phyloP scores from a whole-genome alignment of 805 yeast species.

The Tetrapisispora taiwanensis region DNA sequence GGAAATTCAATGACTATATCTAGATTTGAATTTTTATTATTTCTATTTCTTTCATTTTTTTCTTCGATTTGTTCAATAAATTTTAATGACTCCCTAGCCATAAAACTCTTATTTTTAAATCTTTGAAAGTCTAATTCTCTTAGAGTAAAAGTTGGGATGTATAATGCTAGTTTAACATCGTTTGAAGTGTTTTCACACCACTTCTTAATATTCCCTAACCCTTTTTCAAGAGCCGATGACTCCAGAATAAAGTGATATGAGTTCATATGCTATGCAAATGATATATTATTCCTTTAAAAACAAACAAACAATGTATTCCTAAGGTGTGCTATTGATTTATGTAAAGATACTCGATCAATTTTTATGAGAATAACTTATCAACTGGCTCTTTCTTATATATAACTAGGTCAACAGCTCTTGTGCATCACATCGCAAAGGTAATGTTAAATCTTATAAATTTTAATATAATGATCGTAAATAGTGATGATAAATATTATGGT shows the following conservation, averaged over 20 bases:
- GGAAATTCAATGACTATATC: conserved; percentile 40
- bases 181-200: conserved; percentile 38
- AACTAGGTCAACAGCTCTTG: no score
- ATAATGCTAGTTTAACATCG: conserved; percentile 33
- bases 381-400: no score
- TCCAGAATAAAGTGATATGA: conserved; percentile 44
- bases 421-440: no score
- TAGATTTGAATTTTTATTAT: conserved; percentile 2
- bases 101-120: conserved; percentile 46
- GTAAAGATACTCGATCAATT: no score
- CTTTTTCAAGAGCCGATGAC: conserved; percentile 58
- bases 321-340: no score
- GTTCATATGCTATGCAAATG: conserved; percentile 4
- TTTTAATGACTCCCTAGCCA: conserved; percentile 54
- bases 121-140: conserved; percentile 50
- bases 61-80: conserved; percentile 41
- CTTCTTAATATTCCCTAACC: conserved; percentile 54
- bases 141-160: conserved; percentile 42
- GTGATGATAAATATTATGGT: background rate
- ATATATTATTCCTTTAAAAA: no score
- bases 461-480: background rate
- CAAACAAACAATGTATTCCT: no score
- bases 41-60: background rate
- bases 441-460: no score
- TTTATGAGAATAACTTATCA: no score